Base-by-base conservation (phyloP, 1,139 yeast genomes). In the Geotrichum fermentans region DNA sequence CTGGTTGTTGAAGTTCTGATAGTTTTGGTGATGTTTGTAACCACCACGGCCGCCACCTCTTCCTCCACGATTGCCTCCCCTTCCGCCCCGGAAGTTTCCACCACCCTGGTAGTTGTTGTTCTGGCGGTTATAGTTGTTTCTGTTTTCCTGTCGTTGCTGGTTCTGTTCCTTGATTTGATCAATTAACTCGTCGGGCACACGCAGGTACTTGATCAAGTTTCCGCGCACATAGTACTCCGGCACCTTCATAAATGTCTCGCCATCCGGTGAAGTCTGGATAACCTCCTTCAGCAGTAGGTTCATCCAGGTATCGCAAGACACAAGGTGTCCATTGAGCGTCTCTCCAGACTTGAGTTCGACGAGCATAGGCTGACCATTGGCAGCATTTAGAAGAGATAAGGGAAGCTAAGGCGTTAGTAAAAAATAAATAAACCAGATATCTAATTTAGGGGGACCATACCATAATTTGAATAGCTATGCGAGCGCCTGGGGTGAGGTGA, bases 221-320 rank as follows among this genome's bases (percentile, higher is more conserved):
- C 98, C 98, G 61, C 92, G 80, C 43, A 94, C 78, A 62, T 89
- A 92, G 52, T 85, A 77, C 61, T 89, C 96, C 2, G 84, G 80
- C 40, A 85, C 69, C 62, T 83, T 82, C 52, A 76, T 69, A 63
- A 86, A 84, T 38, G 73, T 72, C 49, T 82, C 83, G 14, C 88
- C 94, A 56, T 78, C 75, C 5, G 83, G 73, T 53, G 81, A 80
- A 14, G 86, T 79, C 63, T 84, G 90, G 47, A 82, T 79, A 20
- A 85, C 97, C 57, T 89, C 82, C 40, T 74, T 74, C 50, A 94
- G 73, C 1, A 96, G 87, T 59, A 94, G 73, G 65, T 92, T 92
- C 98, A 94, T 94, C 90, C 95, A 88, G 36, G 88, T 82, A 65
- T 94, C 98, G 61, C 96, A 89, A 62, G 86, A 85, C 52, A 82